Evolutionary conservation across 2,329 filamentous ascomycete genomes (phyloP).

Genomic region (Xylaria sp.): DNA sequence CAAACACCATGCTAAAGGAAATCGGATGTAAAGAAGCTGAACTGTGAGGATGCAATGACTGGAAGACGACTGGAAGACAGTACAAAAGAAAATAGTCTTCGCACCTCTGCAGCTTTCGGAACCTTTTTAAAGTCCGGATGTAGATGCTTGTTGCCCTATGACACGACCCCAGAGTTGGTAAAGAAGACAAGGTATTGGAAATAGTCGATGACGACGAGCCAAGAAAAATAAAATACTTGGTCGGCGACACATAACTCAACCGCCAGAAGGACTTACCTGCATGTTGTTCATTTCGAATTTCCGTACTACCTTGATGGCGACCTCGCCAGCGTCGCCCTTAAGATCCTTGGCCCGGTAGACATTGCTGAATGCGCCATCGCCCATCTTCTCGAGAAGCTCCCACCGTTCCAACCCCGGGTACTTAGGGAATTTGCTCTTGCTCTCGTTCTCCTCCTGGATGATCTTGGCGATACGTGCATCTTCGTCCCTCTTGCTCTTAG

Average conservation of each 20-base stretch:
- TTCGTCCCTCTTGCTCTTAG: slow-evolving; percentile 51
- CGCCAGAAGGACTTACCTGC: slow-evolving; percentile 74
- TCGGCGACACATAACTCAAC: slow-evolving; percentile 34
- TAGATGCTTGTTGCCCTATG: slow-evolving; percentile 86
- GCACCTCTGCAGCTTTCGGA: slow-evolving; percentile 97
- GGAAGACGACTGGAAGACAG: slow-evolving; percentile 14
- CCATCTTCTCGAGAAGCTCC: slow-evolving; percentile 94
- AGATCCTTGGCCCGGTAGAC: slow-evolving; percentile 87
- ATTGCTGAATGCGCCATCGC: slow-evolving; percentile 97
- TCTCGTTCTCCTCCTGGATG: slow-evolving; percentile 88
- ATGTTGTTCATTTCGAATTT: slow-evolving; percentile 99
- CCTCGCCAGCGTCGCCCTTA: slow-evolving; percentile 72
- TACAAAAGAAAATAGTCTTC: slow-evolving; percentile 49
- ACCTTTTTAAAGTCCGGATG: slow-evolving; percentile 96
- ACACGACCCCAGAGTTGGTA: slow-evolving; percentile 56
- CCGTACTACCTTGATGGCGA: slow-evolving; percentile 97
- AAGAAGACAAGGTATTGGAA: slow-evolving; percentile 36
- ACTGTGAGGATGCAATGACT: slow-evolving; percentile 7
- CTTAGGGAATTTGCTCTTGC: slow-evolving; percentile 79
- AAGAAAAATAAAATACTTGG: slow-evolving; percentile 33
- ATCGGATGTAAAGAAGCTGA: slow-evolving; percentile 30
- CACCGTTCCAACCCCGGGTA: slow-evolving; percentile 87
- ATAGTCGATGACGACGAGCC: slow-evolving; percentile 34
- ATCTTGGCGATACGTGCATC: slow-evolving; percentile 80
- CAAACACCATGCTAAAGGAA: slow-evolving; percentile 31